Evolutionary conservation across 805 yeast species (phyloP).

Genomic region (Candida maris): DNA sequence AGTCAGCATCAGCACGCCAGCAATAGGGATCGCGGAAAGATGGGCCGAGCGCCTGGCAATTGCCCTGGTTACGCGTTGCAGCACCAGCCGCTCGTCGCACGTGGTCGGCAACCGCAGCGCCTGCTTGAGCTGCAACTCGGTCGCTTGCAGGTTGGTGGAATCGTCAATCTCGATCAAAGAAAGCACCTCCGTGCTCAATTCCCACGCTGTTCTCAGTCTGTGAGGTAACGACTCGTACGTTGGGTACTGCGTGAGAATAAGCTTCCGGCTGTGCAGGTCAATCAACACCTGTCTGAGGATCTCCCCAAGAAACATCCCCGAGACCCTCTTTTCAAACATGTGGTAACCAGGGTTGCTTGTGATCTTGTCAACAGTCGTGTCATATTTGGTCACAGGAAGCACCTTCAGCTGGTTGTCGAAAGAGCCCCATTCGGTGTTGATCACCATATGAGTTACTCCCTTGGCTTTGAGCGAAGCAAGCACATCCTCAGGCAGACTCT

Average conservation of each 20-base stretch:
- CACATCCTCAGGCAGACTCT: constrained; percentile 57
- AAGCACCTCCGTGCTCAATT: constrained; percentile 75
- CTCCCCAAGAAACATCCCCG: constrained; percentile 94
- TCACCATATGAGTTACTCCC: constrained; percentile 69
- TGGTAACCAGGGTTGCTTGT: constrained; percentile 86
- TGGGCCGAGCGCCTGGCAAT: constrained; percentile 87
- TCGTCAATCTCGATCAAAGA: constrained; percentile 85
- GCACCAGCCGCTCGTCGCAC: constrained; percentile 64
- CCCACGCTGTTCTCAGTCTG: constrained; percentile 72
- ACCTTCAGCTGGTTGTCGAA: constrained; percentile 79
- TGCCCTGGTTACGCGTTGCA: constrained; percentile 72
- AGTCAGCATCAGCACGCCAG: constrained; percentile 70
- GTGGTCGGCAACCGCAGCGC: constrained; percentile 68
- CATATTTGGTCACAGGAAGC: constrained; percentile 78
- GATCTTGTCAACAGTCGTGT: constrained; percentile 60
- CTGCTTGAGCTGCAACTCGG: constrained; percentile 65
- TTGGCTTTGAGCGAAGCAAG: constrained; percentile 35
- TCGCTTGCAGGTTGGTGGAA: constrained; percentile 64
- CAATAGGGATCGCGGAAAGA: constrained; percentile 83
- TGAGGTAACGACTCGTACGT: constrained; percentile 47
- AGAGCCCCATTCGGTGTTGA: constrained; percentile 98
- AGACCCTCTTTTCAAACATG: constrained; percentile 86
- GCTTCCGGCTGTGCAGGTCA: constrained; percentile 58
- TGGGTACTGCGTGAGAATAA: constrained; percentile 54
- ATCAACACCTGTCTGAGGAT: constrained; percentile 68